Base-by-base conservation (phyloP, 1,284 basidiomycete genomes). In the Heterobasidion irregulare region DNA sequence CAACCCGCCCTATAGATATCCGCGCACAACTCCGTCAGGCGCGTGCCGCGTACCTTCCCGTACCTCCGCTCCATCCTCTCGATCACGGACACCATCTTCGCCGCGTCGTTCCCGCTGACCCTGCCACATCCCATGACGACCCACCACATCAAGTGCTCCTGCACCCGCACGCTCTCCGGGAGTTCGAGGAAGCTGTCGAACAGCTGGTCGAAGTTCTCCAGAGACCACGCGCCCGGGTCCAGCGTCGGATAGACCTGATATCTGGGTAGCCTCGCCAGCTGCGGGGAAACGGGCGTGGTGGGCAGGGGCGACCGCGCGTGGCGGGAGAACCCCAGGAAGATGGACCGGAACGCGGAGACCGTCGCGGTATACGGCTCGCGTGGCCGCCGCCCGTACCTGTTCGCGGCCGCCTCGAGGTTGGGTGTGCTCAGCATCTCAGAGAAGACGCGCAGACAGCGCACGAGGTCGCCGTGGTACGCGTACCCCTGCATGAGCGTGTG, bases 251-350 rank as follows among this genome's bases (percentile, higher is more conserved):
- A n/a, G 16, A 10, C 10, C 6, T 18, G n/a, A 7, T 18, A 18
- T 15, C 18, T 41, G 16, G 6, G 53, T 35, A 26, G 43, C 18
- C 15, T 15, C 16, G n/a, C 19, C 19, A 46, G 53, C 36, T 16
- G 19, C 18, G 38, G 2, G 8, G 50, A 47, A 6, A 33, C 38
- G 12, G 55, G 50, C 16, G 52, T 43, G 41, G 50, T 46, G 35
- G 52, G 8, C 32, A 13, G 47, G n/a, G 54, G 10, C 36, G 36
- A n/a, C 36, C 67, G 60, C 41, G 75, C 84, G 59, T 89, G 82
- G 12, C 79, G 77, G 7, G 77, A 72, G 66, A 93, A 94, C 0
- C 89, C 92, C 8, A 86, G 74, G 66, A 94, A 92, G 26, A 94
- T 68, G 8, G 82, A 79, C 12, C 86, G 79, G 65, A 86, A 94